Evolutionary conservation across 768 basidiomycete species (phyloP), one percentile per base, ranked within the genome.

Genomic region (Myochromella boudieri): DNA sequence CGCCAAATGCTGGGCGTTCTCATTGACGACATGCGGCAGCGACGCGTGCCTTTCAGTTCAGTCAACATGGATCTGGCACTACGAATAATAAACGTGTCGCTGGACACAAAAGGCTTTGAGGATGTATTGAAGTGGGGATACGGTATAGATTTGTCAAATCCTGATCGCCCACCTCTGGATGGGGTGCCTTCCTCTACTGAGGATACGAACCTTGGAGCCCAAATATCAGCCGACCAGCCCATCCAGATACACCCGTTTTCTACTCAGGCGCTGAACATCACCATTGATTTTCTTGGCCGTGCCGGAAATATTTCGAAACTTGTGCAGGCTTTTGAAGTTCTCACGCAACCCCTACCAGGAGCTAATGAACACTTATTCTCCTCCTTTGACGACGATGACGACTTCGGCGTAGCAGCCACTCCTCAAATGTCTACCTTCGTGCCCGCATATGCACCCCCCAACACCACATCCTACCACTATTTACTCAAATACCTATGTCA

Each of bases 301-400:
- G 57, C 74, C 14, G 76, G 80, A 10, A 66, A 82, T 43, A 63
- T 87, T 29, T 81, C 85, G 3, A 82, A 78, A 54, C 75, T 92
- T 60, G 76, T 91, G 4, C 80, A 82, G 57, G 75, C 84, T 1
- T 92, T 91, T 57, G 90, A 91, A 55, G 81, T 87, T 22, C 78
- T 91, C 48, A 88, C 89, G 0, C 75, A 81, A 38, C 86, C 87
- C 12, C 71, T 90, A 22, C 82, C 85, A 9, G 64, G 68, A 48
- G 71, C 75, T 33, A 70, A 64, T 38, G 67, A 74, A 59, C 69
- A 72, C 53, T 67, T 72, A 44, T 71, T 77, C 50, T 67, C 75
- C 5, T 74, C 80, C 10, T 85, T 83, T 60, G 84, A 86, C 36
- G 84, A 85, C 17, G 84, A 90, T 40, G 79, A 85, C 28, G 81